These are phyloP conservation scores for Trypanosoma lewisi DNA, from an alignment of 208 protist species.

Conservation along the genomic window DNA sequence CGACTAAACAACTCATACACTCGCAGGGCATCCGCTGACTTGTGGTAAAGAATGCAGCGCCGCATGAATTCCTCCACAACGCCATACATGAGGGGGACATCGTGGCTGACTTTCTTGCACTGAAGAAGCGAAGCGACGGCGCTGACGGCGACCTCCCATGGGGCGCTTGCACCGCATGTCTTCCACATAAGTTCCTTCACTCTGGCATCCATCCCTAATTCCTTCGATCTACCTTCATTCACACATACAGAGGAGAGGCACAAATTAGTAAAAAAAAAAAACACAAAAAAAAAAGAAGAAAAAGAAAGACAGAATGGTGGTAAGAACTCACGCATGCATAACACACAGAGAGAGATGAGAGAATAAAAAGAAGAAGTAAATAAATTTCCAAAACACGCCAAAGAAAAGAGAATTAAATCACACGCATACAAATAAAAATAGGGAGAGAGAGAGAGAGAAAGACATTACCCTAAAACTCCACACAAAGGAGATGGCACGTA, in stretches of 20 bases:
- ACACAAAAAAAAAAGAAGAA: slow-evolving; percentile 5
- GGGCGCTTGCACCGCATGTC: slow-evolving; percentile 1
- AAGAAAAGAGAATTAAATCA: slow-evolving; percentile 1
- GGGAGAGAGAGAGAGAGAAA: too few species aligned
- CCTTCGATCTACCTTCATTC: background rate
- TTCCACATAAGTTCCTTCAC: slow-evolving; percentile 13
- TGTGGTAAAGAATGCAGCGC: slow-evolving; percentile 43
- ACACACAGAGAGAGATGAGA: background rate
- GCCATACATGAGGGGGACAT: slow-evolving; percentile 7
- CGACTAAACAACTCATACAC: slow-evolving; percentile 40
- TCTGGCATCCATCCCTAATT: slow-evolving; percentile 18
- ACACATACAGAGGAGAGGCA: background rate
- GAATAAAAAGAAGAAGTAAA: slow-evolving; percentile 8
- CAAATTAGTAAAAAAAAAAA: background rate
- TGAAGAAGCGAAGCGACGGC: slow-evolving; percentile 28
- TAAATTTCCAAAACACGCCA: background rate
- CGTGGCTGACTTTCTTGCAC: background rate
- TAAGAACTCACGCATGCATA: background rate
- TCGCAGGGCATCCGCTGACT: slow-evolving; percentile 49
- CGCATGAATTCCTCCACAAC: slow-evolving; percentile 37
- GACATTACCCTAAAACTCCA: background rate
- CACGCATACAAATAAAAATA: too few species aligned
- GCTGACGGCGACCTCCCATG: slow-evolving; percentile 34
- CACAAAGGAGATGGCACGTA: slow-evolving; percentile 38
- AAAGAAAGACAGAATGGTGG: background rate